Percentiles rank a stretch among this genome's conserved stretches.
phyloP scores from a whole-genome alignment of 2,329 filamentous ascomycete species.

The Fusarium cyanostomum region DNA sequence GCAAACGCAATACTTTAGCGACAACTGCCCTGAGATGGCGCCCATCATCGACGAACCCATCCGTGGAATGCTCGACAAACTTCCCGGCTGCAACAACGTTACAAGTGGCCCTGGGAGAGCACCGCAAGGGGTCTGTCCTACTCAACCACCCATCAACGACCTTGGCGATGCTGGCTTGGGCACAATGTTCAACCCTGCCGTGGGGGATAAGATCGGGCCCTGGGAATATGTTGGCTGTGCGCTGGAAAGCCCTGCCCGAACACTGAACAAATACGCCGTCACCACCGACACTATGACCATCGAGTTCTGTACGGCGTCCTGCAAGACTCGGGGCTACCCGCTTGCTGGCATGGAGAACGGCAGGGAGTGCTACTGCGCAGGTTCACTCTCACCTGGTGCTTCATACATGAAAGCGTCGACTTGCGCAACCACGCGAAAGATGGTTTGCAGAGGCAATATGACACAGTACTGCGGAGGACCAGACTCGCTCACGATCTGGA shows the following conservation, averaged over 20 bases:
- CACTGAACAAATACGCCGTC: constrained; percentile 31
- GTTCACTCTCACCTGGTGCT: constrained; percentile 17
- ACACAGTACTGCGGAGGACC: constrained; percentile 39
- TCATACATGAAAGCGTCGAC: constrained; percentile 29
- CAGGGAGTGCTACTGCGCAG: constrained; percentile 36
- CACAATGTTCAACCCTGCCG: constrained; percentile 25
- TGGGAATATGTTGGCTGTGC: constrained; percentile 36
- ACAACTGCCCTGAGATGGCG: constrained; percentile 35
- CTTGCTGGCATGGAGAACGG: constrained; percentile 36
- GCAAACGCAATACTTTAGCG: constrained; percentile 30
- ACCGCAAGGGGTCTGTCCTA: constrained; percentile 6
- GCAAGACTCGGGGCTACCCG: constrained; percentile 33
- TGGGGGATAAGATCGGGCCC: constrained; percentile 27
- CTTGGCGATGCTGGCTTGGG: constrained; percentile 10
- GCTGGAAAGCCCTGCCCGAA: constrained; percentile 19
- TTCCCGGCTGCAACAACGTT: constrained; percentile 35
- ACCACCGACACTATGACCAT: constrained; percentile 30
- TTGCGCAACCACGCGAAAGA: constrained; percentile 29
- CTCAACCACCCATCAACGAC: constrained; percentile 24
- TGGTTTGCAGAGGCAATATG: constrained; percentile 32
- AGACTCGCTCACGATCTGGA: constrained; percentile 32
- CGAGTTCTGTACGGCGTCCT: constrained; percentile 32
- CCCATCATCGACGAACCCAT: constrained; percentile 30
- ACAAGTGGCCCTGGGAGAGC: constrained; percentile 26
- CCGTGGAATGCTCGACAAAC: constrained; percentile 26